Base-by-base conservation (phyloP, 305 asterid genomes). In the Solanum hybrid region DNA sequence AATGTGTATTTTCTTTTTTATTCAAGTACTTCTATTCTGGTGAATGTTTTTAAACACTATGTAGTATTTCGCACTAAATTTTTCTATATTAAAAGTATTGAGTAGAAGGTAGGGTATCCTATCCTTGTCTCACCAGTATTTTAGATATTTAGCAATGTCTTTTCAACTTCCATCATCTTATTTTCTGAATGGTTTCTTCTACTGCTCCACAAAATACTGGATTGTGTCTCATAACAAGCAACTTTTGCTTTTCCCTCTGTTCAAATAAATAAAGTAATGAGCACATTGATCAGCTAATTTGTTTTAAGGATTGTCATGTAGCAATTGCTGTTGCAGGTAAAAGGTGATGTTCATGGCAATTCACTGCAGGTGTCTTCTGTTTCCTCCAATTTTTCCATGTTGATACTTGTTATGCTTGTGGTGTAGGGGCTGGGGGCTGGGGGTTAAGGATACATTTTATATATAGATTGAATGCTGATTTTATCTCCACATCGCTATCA, bases 261-360 rank as follows among this genome's bases (percentile, higher is more conserved):
- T 17, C 64, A 40, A 81, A 46, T 31, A 82, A 42, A 1, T 27
- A 10, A 36, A n/a, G 13, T 17, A 29, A 84, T 51, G 31, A 84
- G 72, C 42, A 29, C 73, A 31, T 29, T 64, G 86, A 64, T 88
- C 88, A 42, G 91, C 95, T 92, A 87, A 94, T 93, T 71, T 69
- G 36, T 91, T 34, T 81, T 87, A 88, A 89, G 89, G 86, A 88
- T 91, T 90, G 88, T 92, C 88, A 85, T 87, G 86, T 90, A 79
- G 89, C 93, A 90, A 91, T 93, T 91, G 77, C 81, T 90, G 86
- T 86, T 92, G 96, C 96, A 94, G 95, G 95, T 89, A 88, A 64
- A 92, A 92, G 72, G 91, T 91, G 40, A 89, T 90, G 91, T 91
- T 90, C 90, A 79, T 89, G 89, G 87, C 92, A 91, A 88, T 79